Percentiles rank a stretch among this genome's conserved stretches.
These are phyloP conservation scores for Lentinus brumalis DNA, from an alignment of 768 basidiomycete species.

Conservation along the genomic window DNA sequence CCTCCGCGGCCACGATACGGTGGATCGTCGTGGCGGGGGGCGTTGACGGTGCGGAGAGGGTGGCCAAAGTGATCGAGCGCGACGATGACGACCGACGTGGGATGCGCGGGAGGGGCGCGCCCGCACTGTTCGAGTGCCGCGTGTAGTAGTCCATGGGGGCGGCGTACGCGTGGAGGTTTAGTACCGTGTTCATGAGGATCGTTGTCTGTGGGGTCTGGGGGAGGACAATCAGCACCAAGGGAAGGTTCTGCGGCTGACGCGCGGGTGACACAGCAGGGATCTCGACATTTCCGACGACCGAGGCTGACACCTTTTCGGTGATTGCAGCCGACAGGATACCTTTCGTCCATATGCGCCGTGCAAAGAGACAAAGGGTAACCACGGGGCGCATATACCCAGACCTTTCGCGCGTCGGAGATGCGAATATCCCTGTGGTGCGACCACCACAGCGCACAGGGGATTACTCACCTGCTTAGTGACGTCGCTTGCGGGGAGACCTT, in stretches of 20 bases:
- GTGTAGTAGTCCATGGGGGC: constrained; percentile 27
- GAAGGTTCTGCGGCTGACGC: not conserved
- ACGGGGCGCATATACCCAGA: too few relatives aligned
- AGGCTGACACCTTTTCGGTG: too few relatives aligned
- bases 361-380: too few relatives aligned
- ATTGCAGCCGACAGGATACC: too few relatives aligned
- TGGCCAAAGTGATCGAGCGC: constrained; percentile 18
- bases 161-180: constrained; percentile 13
- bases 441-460: not conserved
- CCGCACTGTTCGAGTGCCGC: constrained; percentile 52
- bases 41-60: constrained; percentile 3
- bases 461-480: constrained; percentile 11
- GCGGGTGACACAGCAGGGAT: not conserved
- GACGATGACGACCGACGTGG: constrained; percentile 49
- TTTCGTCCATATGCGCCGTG: too few relatives aligned
- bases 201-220: constrained; percentile 15
- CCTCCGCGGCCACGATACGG: constrained; percentile 55
- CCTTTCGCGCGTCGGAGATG: too few relatives aligned
- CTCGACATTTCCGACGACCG: too few relatives aligned
- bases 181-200: constrained; percentile 18
- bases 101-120: constrained; percentile 61
- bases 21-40: constrained; percentile 48
- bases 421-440: too few relatives aligned
- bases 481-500: constrained; percentile 3
- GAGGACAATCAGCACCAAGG: not conserved